A percentile compares a stretch with the other conserved stretches of the same genome.
These are phyloP conservation scores for Calophaca sinica DNA, from an alignment of 306 rosid species.

Conservation along the genomic window DNA sequence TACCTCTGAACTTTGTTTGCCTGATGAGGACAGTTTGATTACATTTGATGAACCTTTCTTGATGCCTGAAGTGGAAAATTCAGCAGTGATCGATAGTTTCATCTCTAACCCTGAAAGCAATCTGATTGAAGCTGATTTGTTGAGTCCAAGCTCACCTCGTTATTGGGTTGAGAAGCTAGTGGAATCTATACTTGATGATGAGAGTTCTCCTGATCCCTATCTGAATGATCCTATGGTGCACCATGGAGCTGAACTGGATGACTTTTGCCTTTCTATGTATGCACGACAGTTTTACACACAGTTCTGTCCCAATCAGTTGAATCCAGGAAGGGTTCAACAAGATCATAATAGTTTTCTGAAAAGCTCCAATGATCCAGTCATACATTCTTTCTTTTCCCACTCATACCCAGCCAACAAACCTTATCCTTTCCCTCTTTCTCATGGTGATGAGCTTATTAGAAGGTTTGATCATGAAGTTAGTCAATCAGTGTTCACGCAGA, in stretches of 20 bases:
- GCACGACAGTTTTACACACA: conserved; percentile 20
- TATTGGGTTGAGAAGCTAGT: conserved; percentile 49
- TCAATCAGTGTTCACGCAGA: conserved; percentile 42
- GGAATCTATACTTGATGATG: conserved; percentile 49
- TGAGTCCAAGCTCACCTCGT: conserved; percentile 46
- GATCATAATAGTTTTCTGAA: conserved; percentile 22
- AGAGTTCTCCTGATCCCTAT: conserved; percentile 33
- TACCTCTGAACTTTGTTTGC: conserved; percentile 50
- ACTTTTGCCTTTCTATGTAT: conserved; percentile 25
- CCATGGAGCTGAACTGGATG: conserved; percentile 34
- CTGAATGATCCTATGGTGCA: conserved; percentile 31
- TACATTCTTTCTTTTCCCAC: conserved; percentile 28
- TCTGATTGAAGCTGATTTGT: conserved; percentile 38
- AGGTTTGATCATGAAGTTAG: conserved; percentile 36
- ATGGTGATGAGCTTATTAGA: conserved; percentile 37
- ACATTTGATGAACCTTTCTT: conserved; percentile 54
- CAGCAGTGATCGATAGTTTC: conserved; percentile 46
- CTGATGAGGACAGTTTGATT: conserved; percentile 70
- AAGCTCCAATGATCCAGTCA: conserved; percentile 33
- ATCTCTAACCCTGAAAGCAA: conserved; percentile 38
- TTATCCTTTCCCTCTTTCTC: conserved; percentile 33
- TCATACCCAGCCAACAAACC: conserved; percentile 29
- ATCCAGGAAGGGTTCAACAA: conserved; percentile 40
- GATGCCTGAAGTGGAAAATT: conserved; percentile 41
- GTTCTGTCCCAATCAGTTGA: conserved; percentile 40